These are phyloP conservation scores for Lentinula boryana DNA, from an alignment of 768 basidiomycete species.

Conservation along the genomic window DNA sequence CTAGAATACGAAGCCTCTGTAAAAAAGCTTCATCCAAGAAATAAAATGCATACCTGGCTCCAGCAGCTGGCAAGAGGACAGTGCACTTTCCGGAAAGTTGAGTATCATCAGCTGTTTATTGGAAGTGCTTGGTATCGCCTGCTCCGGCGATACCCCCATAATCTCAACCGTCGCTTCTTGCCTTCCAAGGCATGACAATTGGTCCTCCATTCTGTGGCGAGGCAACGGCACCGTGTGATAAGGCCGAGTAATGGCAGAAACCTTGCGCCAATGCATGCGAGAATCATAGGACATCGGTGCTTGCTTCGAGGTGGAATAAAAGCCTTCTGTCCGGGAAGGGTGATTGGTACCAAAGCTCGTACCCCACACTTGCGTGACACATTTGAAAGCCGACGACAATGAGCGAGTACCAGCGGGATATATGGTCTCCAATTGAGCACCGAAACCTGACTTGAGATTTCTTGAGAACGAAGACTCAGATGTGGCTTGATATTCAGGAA, in stretches of 20 bases:
- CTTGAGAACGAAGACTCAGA: not conserved
- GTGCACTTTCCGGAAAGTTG: conserved; percentile 49
- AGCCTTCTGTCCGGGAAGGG: not conserved
- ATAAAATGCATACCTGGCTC: conserved; percentile 47
- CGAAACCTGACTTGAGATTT: not conserved
- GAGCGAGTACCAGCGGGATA: not conserved
- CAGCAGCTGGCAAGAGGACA: conserved; percentile 66
- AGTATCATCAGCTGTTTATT: not conserved
- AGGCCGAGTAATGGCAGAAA: too few species aligned
- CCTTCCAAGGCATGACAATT: not conserved
- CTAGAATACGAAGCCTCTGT: conserved; percentile 21
- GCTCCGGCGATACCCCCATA: not conserved
- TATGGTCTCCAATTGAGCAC: not conserved
- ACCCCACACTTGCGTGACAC: conserved; percentile 1
- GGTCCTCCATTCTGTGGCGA: conserved; percentile 1
- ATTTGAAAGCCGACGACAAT: not conserved
- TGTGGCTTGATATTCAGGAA: not conserved
- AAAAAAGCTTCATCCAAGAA: conserved; percentile 13
- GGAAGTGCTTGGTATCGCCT: conserved; percentile 32
- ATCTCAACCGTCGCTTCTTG: not conserved
- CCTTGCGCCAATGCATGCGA: not conserved
- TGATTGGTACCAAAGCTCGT: not conserved
- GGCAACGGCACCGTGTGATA: not conserved
- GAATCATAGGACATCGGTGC: not conserved
- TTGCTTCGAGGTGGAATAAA: not conserved